These are phyloP conservation scores for Aspergillus ochraceus DNA, from an alignment of 2,329 filamentous ascomycete genomes.

Conservation along the genomic window DNA sequence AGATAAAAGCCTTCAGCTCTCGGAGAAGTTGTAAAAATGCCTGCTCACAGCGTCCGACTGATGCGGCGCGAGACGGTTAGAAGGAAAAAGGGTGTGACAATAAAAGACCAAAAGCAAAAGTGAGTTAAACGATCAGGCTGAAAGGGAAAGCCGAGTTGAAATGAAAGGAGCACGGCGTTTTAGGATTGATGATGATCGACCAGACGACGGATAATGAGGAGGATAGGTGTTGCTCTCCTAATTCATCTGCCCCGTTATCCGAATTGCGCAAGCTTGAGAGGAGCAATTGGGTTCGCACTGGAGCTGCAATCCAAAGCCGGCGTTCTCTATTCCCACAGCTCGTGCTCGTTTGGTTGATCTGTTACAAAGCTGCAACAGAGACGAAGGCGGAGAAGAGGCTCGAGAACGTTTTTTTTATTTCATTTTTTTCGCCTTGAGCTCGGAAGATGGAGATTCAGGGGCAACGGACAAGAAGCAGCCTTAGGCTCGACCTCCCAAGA, in stretches of 20 bases:
- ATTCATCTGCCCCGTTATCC: not conserved
- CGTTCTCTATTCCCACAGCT: not conserved
- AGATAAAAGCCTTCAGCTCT: not conserved
- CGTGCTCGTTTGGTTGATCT: not conserved
- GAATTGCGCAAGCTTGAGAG: not conserved
- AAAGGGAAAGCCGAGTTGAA: constrained; percentile 13
- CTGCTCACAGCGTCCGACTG: constrained; percentile 40
- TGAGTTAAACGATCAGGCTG: constrained; percentile 10
- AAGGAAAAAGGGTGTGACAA: constrained; percentile 18
- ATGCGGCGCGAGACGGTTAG: constrained; percentile 28
- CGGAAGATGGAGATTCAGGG: constrained; percentile 17
- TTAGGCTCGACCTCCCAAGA: constrained; percentile 13
- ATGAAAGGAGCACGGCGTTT: constrained; percentile 9
- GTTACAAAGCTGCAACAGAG: not conserved
- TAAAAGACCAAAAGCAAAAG: constrained; percentile 21
- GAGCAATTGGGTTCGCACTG: not conserved
- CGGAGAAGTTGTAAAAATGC: constrained; percentile 25
- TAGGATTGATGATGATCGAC: constrained; percentile 25
- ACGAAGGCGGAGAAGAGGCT: constrained; percentile 4
- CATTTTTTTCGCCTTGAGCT: not conserved
- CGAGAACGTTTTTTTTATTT: constrained; percentile 11
- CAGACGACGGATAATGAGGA: constrained; percentile 11
- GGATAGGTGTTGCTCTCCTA: not conserved
- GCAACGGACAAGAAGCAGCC: constrained; percentile 7
- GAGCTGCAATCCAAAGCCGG: not conserved